Percentiles rank a stretch among this genome's conserved stretches.
phyloP scores from a whole-genome alignment of 257 asterid species.

The Nicotiana tomentosiformis region DNA sequence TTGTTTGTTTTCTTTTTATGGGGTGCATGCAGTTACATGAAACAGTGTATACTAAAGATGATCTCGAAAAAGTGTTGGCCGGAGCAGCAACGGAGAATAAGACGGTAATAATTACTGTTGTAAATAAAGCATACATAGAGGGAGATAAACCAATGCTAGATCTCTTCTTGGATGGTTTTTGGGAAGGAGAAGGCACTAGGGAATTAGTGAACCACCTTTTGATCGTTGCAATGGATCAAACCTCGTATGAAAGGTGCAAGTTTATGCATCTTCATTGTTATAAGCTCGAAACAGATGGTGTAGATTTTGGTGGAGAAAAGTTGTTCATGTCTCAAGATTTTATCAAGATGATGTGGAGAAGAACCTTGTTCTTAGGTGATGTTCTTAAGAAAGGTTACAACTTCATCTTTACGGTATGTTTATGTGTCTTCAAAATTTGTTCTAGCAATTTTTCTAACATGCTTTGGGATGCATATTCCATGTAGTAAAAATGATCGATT shows the following conservation, averaged over 20 bases:
- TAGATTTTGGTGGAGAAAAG: slow-evolving; percentile 30
- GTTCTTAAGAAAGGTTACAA: slow-evolving; percentile 32
- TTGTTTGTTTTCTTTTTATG: too few relatives aligned
- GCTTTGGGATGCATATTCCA: background rate
- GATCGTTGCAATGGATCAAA: slow-evolving; percentile 61
- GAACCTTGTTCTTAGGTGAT: slow-evolving; percentile 26
- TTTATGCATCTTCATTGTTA: slow-evolving; percentile 59
- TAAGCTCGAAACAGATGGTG: slow-evolving; percentile 28
- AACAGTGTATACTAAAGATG: slow-evolving; percentile 19
- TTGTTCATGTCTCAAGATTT: slow-evolving; percentile 31
- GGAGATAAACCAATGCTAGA: slow-evolving; percentile 61
- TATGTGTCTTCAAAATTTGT: background rate
- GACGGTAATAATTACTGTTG: slow-evolving; percentile 52
- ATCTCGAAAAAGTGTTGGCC: slow-evolving; percentile 35
- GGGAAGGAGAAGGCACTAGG: slow-evolving; percentile 61
- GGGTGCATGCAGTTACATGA: background rate
- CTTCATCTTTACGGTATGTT: slow-evolving; percentile 33
- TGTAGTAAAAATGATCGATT: background rate
- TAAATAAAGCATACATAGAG: slow-evolving; percentile 67
- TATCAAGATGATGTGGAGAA: slow-evolving; percentile 34
- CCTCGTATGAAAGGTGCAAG: slow-evolving; percentile 46
- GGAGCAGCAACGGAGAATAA: slow-evolving; percentile 42
- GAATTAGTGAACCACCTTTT: slow-evolving; percentile 39
- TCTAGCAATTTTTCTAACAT: background rate
- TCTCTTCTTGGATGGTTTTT: slow-evolving; percentile 71